Conservation (phyloP, 1,139 yeast species). For the Pichia sp. region DNA sequence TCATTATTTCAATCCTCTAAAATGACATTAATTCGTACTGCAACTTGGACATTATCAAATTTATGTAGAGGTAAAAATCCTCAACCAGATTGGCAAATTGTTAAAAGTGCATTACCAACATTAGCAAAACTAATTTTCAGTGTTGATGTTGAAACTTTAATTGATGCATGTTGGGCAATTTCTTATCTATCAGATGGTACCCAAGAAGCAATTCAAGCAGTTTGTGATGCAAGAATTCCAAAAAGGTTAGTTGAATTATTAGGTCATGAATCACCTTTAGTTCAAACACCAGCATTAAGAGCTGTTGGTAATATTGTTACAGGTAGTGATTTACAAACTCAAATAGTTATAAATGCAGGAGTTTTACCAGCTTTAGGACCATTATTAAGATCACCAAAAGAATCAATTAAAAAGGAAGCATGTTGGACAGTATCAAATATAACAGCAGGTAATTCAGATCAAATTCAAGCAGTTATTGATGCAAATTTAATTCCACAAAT, state of each 20-base stretch:
- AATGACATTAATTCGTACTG: slow-evolving; percentile 86
- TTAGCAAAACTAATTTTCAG: slow-evolving; percentile 86
- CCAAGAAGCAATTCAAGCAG: slow-evolving; percentile 90
- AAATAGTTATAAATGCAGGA: slow-evolving; percentile 88
- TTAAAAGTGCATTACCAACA: slow-evolving; percentile 83
- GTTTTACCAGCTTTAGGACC: slow-evolving; percentile 81
- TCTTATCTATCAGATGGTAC: slow-evolving; percentile 92
- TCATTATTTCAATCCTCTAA: slow-evolving; percentile 71
- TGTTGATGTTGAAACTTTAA: slow-evolving; percentile 84
- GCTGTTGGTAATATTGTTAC: slow-evolving; percentile 98
- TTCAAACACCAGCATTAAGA: slow-evolving; percentile 95
- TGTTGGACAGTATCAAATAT: slow-evolving; percentile 98
- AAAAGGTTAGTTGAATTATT: slow-evolving; percentile 86
- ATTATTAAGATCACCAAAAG: slow-evolving; percentile 76
- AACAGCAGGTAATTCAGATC: slow-evolving; percentile 94
- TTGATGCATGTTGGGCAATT: slow-evolving; percentile 99
- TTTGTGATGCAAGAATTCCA: slow-evolving; percentile 93
- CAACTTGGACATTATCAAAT: slow-evolving; percentile 96
- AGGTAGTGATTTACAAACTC: slow-evolving; percentile 93
- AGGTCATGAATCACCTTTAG: slow-evolving; percentile 73
- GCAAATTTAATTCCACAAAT: slow-evolving; percentile 91
- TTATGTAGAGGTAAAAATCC: slow-evolving; percentile 95
- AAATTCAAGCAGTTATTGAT: slow-evolving; percentile 94
- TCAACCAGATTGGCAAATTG: slow-evolving; percentile 89
- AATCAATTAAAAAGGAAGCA: slow-evolving; percentile 90